Evolutionary conservation across 108 stramenopile genomes (phyloP).

Genomic region (Seminavis robusta): DNA sequence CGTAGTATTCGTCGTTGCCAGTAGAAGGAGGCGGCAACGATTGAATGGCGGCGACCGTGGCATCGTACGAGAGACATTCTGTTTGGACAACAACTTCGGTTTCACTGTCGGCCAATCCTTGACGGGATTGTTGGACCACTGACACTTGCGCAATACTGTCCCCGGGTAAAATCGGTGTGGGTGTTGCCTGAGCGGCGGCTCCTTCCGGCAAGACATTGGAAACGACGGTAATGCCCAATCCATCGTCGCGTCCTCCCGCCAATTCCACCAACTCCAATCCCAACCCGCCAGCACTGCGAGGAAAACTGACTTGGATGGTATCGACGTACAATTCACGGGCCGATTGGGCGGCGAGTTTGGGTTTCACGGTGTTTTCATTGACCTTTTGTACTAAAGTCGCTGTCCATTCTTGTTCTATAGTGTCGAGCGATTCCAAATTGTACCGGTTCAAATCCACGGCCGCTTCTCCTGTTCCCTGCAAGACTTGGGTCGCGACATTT

Average conservation of each 20-base stretch:
- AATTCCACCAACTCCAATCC: constrained; percentile 62
- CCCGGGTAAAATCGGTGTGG: constrained; percentile 36
- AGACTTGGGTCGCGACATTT: constrained; percentile 17
- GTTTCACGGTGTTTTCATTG: constrained; percentile 25
- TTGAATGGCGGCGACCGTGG: constrained; percentile 50
- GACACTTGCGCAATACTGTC: constrained; percentile 53
- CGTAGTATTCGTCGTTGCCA: constrained; percentile 36
- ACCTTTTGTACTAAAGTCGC: constrained; percentile 38
- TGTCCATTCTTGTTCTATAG: constrained; percentile 49
- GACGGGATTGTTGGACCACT: constrained; percentile 14
- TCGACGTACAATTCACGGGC: constrained; percentile 40
- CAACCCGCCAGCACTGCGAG: constrained; percentile 44
- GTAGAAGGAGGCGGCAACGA: constrained; percentile 29
- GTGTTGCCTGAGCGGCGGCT: constrained; percentile 35
- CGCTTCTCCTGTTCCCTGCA: constrained; percentile 13
- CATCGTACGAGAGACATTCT: constrained; percentile 62
- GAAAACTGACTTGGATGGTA: constrained; percentile 30
- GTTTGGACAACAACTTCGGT: constrained; percentile 35
- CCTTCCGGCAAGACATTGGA: constrained; percentile 52
- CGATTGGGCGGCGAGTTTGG: constrained; percentile 47
- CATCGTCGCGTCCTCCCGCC: constrained; percentile 68
- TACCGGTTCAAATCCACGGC: constrained; percentile 60
- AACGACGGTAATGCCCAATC: constrained; percentile 70
- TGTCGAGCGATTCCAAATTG: constrained; percentile 45
- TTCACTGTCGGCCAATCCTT: constrained; percentile 17